These are phyloP conservation scores for Cordyceps pruinosa DNA, from an alignment of 2,329 filamentous ascomycete species.

Conservation along the genomic window DNA sequence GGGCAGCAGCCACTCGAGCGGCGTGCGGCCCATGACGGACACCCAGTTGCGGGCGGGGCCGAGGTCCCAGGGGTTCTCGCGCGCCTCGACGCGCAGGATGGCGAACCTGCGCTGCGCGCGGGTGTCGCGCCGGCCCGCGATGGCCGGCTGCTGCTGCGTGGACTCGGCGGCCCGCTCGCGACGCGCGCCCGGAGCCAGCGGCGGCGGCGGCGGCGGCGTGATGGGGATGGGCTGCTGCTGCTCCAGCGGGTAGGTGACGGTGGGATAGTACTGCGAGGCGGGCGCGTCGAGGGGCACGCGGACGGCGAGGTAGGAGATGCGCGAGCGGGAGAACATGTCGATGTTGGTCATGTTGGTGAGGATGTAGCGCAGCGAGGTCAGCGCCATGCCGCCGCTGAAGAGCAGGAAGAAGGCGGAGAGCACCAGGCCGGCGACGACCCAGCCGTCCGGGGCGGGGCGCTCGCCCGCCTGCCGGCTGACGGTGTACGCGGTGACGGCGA, in stretches of 20 bases:
- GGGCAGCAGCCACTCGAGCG: constrained; percentile 76
- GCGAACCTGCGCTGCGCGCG: constrained; percentile 64
- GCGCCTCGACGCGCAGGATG: constrained; percentile 63
- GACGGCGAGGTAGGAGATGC: constrained; percentile 68
- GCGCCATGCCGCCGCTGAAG: constrained; percentile 73
- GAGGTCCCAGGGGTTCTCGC: constrained; percentile 82
- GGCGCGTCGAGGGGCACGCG: constrained; percentile 50
- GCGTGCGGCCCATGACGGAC: constrained; percentile 66
- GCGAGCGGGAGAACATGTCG: constrained; percentile 61
- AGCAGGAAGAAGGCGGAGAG: constrained; percentile 67
- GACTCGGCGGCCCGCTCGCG: too few species aligned
- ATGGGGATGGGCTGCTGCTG: constrained; percentile 19
- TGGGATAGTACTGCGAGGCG: constrained; percentile 36
- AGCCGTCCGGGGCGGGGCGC: constrained; percentile 40
- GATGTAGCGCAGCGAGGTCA: constrained; percentile 63
- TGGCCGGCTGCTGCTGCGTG: constrained; percentile 3
- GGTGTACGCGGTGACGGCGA: constrained; percentile 59
- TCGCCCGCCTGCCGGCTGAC: constrained; percentile 46
- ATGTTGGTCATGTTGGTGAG: constrained; percentile 76
- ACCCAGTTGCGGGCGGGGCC: constrained; percentile 65
- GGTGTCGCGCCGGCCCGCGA: constrained; percentile 31
- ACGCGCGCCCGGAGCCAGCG: neutral
- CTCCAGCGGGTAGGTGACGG: constrained; percentile 54
- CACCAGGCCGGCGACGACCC: constrained; percentile 60
- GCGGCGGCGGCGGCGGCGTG: constrained; percentile 12